Evolutionary conservation across 257 asterid genomes (phyloP), one percentile per base, ranked within the genome.

Genomic region (Ligustrum vulgare): DNA sequence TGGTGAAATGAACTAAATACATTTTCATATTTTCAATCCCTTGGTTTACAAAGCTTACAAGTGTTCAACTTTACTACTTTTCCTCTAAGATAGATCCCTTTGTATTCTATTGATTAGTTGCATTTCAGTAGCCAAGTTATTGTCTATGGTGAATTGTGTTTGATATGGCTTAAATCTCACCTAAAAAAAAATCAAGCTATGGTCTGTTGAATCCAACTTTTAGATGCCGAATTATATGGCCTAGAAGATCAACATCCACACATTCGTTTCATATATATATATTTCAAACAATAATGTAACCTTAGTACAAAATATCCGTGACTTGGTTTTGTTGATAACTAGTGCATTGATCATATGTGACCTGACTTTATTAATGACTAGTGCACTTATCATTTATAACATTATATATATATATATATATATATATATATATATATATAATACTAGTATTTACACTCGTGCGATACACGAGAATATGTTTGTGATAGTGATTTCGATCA

Each of bases 131-230:
- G 7, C 56, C 49, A 33, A 51, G 35, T 65, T 31, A n/a, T 41
- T 62, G 8, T 72, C 22, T 41, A 22, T 2, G 6, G 8, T 13
- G 32, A 20, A 67, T 37, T 36, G 34, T 1, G 31, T 22, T 72
- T 36, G 74, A 79, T 22, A 87, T 91, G 97, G 97, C 88, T 80
- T 97, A 89, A 54, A 12, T 69, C 65, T 78, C 92, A 63, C 87
- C 87, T 28, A 93, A 91, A 75, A 91, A 67, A 74, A 91, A 72
- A 85, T 81, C 96, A 23, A 93, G 97, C 6, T 94, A 97, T 82
- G 96, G 97, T 63, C 79, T 94, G 34, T 72, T 91, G 25, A 87
- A 60, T 35, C 92, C 85, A 18, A 89, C 90, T 81, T 91, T 94
- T 41, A 93, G 98, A 33, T 86, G 97, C 16, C 85, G 85, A 31